Conservation (phyloP, 1,284 basidiomycete genomes). For the Austropuccinia psidii region DNA sequence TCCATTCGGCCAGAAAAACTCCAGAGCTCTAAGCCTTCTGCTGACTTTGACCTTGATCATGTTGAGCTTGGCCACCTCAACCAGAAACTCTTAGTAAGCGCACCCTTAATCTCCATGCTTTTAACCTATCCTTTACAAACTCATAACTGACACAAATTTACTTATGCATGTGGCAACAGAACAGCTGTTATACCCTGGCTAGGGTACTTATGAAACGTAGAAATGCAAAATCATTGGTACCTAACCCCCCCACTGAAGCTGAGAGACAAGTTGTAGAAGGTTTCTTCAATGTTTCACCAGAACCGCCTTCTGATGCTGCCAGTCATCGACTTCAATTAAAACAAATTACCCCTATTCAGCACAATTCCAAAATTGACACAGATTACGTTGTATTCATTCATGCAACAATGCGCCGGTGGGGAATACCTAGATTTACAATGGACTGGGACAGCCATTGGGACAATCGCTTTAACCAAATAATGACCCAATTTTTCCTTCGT, state of each 20-base stretch:
- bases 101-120: no score
- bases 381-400: conserved; percentile 21
- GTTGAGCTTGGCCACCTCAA: no score
- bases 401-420: conserved; percentile 33
- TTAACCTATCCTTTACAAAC: no score
- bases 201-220: conserved; percentile 9
- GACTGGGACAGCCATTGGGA: conserved; percentile 18
- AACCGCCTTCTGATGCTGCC: background rate
- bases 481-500: conserved; percentile 24
- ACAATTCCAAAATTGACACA: conserved; percentile 19
- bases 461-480: conserved; percentile 19
- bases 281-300: background rate
- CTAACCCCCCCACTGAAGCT: background rate
- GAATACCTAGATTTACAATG: conserved; percentile 17
- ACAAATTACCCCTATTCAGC: background rate
- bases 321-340: background rate
- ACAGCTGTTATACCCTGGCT: conserved; percentile 22
- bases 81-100: no score
- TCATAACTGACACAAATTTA: no score
- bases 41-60: no score
- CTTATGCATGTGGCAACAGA: no score
- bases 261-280: background rate
- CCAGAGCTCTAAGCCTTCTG: no score
- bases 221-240: background rate
- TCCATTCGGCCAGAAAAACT: no score